These are phyloP conservation scores for Alternaria sp. DNA, from an alignment of 2,329 filamentous ascomycete species.

Conservation along the genomic window DNA sequence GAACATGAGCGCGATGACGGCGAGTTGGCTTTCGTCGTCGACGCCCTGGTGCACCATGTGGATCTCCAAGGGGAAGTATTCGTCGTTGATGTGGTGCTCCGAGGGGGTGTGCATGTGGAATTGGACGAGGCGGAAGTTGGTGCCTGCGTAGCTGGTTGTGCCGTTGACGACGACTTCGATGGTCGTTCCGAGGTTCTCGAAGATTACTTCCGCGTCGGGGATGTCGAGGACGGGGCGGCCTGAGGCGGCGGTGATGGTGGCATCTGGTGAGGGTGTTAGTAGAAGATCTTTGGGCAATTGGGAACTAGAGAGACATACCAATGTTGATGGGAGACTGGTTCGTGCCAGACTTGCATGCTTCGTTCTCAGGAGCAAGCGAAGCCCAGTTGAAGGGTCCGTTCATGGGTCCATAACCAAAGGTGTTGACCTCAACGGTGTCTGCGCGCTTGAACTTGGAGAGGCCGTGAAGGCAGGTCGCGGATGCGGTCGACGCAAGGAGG, in stretches of 20 bases:
- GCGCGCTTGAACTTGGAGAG: slow-evolving; percentile 47
- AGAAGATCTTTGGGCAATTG: background rate
- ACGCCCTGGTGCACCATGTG: slow-evolving; percentile 65
- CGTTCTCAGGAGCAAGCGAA: slow-evolving; percentile 53
- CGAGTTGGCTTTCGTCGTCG: slow-evolving; percentile 44
- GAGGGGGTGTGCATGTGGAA: slow-evolving; percentile 68
- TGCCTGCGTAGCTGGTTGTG: slow-evolving; percentile 51
- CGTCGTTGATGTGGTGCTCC: slow-evolving; percentile 62
- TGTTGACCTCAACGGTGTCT: slow-evolving; percentile 37
- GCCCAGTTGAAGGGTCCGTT: slow-evolving; percentile 62
- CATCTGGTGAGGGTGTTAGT: slow-evolving; percentile 29
- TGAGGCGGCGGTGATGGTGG: slow-evolving; percentile 37
- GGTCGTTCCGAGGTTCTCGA: slow-evolving; percentile 65
- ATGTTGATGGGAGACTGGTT: slow-evolving; percentile 66
- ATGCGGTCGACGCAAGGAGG: slow-evolving; percentile 42
- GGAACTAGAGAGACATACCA: slow-evolving; percentile 28
- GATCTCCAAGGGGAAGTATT: slow-evolving; percentile 56
- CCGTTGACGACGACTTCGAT: slow-evolving; percentile 63
- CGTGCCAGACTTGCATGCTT: slow-evolving; percentile 56
- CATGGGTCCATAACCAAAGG: slow-evolving; percentile 52
- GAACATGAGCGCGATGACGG: slow-evolving; percentile 52
- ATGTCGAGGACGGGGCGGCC: slow-evolving; percentile 46
- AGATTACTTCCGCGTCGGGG: slow-evolving; percentile 53
- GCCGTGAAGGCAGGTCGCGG: slow-evolving; percentile 52
- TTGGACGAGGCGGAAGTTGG: slow-evolving; percentile 56